A percentile compares a stretch with the other conserved stretches of the same genome.
Evolutionary conservation across 2,329 filamentous ascomycete genomes (phyloP).

Genomic region (Aspergillus unguis): DNA sequence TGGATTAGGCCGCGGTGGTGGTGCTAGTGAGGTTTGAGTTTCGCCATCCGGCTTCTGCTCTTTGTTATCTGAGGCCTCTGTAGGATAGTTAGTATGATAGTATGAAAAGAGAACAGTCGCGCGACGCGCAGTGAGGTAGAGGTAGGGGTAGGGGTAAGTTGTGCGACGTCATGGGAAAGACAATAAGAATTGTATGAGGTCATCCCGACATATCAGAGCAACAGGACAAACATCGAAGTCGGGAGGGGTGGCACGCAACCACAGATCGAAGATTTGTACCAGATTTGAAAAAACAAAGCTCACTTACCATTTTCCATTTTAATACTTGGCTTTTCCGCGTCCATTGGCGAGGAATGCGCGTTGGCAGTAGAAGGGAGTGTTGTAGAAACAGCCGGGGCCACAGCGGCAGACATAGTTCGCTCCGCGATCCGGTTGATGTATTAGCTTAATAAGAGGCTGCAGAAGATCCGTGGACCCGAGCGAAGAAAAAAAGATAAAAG

Average conservation of each 20-base stretch:
- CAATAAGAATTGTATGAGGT: slow-evolving; percentile 33
- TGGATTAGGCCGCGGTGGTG: slow-evolving; percentile 59
- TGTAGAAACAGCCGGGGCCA: slow-evolving; percentile 37
- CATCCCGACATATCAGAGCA: slow-evolving; percentile 31
- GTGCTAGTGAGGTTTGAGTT: slow-evolving; percentile 63
- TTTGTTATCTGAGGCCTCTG: slow-evolving; percentile 32
- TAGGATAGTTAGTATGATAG: slow-evolving; percentile 22
- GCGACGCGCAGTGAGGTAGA: not conserved
- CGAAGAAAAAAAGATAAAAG: slow-evolving; percentile 13
- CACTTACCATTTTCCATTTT: slow-evolving; percentile 41
- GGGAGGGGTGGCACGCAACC: slow-evolving; percentile 30
- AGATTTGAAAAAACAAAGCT: slow-evolving; percentile 5
- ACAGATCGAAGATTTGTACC: slow-evolving; percentile 13
- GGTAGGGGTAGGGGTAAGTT: slow-evolving; percentile 1
- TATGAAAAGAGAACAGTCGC: slow-evolving; percentile 6
- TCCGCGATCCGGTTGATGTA: slow-evolving; percentile 14
- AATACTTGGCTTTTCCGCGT: slow-evolving; percentile 39
- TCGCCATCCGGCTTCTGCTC: slow-evolving; percentile 51
- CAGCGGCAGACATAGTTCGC: slow-evolving; percentile 40
- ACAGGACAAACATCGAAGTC: slow-evolving; percentile 25
- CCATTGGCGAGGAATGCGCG: slow-evolving; percentile 41
- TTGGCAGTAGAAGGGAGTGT: slow-evolving; percentile 25
- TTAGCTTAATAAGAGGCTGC: slow-evolving; percentile 17
- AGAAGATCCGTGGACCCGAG: slow-evolving; percentile 18
- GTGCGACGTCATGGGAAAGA: slow-evolving; percentile 15